phyloP scores from a whole-genome alignment of 2,329 filamentous ascomycete genomes.

The Calonectria pteridis region DNA sequence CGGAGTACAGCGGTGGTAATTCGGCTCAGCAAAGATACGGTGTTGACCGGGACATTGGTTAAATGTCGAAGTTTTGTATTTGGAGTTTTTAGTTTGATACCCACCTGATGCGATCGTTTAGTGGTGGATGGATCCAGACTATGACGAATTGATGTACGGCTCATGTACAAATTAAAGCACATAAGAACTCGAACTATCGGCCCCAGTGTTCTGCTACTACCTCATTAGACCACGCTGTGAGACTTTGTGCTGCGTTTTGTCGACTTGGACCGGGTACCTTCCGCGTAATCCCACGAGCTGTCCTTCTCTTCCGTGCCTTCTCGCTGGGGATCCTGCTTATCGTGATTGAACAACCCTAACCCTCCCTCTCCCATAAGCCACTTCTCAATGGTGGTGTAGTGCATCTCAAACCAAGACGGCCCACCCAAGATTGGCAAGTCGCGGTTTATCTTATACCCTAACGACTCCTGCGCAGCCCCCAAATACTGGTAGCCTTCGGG shows the following conservation, averaged over 20 bases:
- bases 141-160: not conserved
- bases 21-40: conserved; percentile 45
- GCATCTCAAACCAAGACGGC: conserved; percentile 1
- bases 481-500: not conserved
- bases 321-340: not conserved
- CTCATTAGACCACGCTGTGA: not conserved
- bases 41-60: conserved; percentile 43
- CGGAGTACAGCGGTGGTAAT: conserved; percentile 11
- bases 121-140: not conserved
- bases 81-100: conserved; percentile 18
- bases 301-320: not conserved
- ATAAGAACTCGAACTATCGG: not conserved
- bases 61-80: not conserved
- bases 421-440: not conserved
- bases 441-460: not conserved
- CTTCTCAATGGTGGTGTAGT: conserved; percentile 1
- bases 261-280: not conserved
- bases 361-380: not conserved
- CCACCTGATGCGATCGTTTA: not conserved
- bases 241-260: not conserved
- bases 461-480: not conserved
- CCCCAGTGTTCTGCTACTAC: not conserved
- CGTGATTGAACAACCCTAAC: not conserved
- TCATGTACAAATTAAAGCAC: not conserved
- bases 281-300: not conserved